Percentiles rank a stretch among this genome's conserved stretches.
Evolutionary conservation across 345 rosid species (phyloP).

Genomic region (Hibiscus syriacus): DNA sequence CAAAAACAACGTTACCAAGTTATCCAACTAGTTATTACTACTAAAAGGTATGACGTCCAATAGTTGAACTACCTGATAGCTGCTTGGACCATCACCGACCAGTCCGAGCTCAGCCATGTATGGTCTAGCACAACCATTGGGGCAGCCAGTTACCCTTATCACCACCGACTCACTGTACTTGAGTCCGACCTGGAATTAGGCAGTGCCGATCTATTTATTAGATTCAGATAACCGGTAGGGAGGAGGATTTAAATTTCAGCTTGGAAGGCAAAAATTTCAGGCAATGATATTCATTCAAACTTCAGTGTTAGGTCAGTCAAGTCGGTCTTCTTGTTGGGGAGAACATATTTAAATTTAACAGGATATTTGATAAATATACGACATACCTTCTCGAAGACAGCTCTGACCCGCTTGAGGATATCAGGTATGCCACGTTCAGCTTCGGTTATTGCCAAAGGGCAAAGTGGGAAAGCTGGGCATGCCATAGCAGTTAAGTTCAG

Average conservation of each 20-base stretch:
- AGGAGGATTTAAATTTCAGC: not conserved
- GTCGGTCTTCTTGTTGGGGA: not conserved
- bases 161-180: constrained; percentile 82
- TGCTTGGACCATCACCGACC: constrained; percentile 99
- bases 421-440: constrained; percentile 96
- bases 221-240: not conserved
- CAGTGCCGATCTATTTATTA: constrained; percentile 4
- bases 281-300: not conserved
- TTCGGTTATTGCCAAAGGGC: constrained; percentile 95
- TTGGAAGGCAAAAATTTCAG: not conserved
- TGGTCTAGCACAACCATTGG: constrained; percentile 98
- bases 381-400: constrained; percentile 85
- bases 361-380: constrained; percentile 21
- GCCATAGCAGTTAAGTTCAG: constrained; percentile 96
- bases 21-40: not conserved
- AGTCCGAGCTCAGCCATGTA: constrained; percentile 98
- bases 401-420: constrained; percentile 78
- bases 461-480: constrained; percentile 96
- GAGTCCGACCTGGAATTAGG: constrained; percentile 71
- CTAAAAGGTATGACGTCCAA: not conserved
- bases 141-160: constrained; percentile 92
- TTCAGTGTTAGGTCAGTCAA: not conserved
- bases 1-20: not conserved
- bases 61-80: constrained; percentile 67
- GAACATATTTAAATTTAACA: not conserved